These are phyloP conservation scores for Sphenostylis stenocarpa DNA, from an alignment of 306 rosid genomes.

Conservation along the genomic window DNA sequence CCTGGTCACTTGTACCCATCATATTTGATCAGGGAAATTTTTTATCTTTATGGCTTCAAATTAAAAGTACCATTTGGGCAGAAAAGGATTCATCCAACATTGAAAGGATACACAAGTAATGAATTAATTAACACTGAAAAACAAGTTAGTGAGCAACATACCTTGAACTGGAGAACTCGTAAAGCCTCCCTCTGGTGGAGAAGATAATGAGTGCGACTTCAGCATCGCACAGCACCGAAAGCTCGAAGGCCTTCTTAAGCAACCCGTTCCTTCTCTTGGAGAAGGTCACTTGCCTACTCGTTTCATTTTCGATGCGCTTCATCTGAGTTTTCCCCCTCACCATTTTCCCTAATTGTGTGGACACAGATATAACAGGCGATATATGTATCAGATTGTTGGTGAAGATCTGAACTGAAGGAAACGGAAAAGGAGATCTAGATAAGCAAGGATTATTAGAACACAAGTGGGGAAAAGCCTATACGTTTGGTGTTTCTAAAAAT, in stretches of 20 bases:
- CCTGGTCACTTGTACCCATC: neutral
- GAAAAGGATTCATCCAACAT: neutral
- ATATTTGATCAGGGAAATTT: neutral
- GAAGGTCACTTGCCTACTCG: slow-evolving; percentile 91
- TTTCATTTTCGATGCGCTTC: slow-evolving; percentile 85
- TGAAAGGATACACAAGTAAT: neutral
- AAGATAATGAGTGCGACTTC: slow-evolving; percentile 87
- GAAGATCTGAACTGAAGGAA: slow-evolving; percentile 20
- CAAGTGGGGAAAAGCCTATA: neutral
- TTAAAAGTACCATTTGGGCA: neutral
- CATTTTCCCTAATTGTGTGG: slow-evolving; percentile 32
- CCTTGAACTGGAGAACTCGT: slow-evolving; percentile 87
- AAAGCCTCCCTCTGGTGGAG: slow-evolving; percentile 87
- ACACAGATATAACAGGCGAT: neutral
- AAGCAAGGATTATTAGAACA: neutral
- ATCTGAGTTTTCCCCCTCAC: slow-evolving; percentile 93
- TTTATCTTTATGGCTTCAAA: neutral
- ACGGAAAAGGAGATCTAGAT: slow-evolving; percentile 28
- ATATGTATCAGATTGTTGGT: too few relatives aligned
- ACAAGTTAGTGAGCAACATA: slow-evolving; percentile 18
- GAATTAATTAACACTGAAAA: neutral
- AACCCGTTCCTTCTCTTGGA: slow-evolving; percentile 88
- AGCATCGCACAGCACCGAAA: slow-evolving; percentile 94
- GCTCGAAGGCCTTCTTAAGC: slow-evolving; percentile 88
- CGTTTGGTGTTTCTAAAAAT: slow-evolving; percentile 26